phyloP scores from a whole-genome alignment of 345 rosid species.

The Aquilaria yunnanensis region DNA sequence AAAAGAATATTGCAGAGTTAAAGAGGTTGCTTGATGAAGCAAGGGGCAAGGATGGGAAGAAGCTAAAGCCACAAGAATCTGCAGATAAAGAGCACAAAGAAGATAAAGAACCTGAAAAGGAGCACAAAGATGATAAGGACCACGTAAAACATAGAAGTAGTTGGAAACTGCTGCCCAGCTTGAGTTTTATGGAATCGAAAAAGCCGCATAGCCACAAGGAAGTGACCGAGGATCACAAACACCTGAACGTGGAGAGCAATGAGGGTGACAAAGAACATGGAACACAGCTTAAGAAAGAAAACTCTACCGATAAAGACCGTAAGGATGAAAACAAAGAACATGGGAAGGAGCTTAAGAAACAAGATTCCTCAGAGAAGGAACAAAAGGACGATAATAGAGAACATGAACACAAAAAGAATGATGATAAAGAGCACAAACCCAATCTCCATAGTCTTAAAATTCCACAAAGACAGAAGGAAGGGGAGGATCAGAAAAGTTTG shows the following conservation, averaged over 20 bases:
- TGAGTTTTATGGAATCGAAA: conserved; percentile 47
- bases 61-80: conserved; percentile 22
- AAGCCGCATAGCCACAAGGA: conserved; percentile 32
- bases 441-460: too few relatives aligned
- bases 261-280: too few relatives aligned
- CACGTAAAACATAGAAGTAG: conserved; percentile 24
- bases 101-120: conserved; percentile 2
- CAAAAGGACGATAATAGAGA: too few relatives aligned
- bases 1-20: conserved; percentile 47
- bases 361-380: too few relatives aligned
- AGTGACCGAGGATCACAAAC: conserved; percentile 14
- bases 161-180: conserved; percentile 12
- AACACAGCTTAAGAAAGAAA: too few relatives aligned
- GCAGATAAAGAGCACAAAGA: conserved; percentile 23
- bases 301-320: too few relatives aligned
- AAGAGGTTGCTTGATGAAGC: conserved; percentile 38
- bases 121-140: conserved; percentile 18
- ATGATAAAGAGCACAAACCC: too few relatives aligned
- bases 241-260: too few relatives aligned
- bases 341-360: too few relatives aligned
- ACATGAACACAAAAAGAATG: too few relatives aligned
- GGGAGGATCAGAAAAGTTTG: neutral
- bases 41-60: conserved; percentile 15
- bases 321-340: too few relatives aligned
- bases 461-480: too few relatives aligned